Evolutionary conservation across 1,284 basidiomycete genomes (phyloP).

Genomic region (Acaromyces ingoldii): DNA sequence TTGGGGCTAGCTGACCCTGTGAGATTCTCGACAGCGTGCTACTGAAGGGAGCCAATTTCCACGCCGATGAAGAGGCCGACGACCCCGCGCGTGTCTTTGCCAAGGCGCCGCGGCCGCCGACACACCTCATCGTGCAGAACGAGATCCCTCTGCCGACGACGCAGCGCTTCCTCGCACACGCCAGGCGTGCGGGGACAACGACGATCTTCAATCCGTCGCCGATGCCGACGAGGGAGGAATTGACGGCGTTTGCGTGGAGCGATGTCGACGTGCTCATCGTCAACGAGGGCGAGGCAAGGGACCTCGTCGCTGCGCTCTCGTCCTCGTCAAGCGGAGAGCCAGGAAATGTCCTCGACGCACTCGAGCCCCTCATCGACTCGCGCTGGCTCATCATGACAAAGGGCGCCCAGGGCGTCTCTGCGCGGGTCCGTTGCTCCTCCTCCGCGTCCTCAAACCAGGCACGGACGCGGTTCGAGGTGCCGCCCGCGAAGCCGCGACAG

Average conservation of each 20-base stretch:
- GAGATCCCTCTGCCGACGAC: conserved; percentile 58
- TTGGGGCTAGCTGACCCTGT: not conserved
- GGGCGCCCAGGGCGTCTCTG: conserved; percentile 36
- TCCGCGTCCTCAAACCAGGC: not conserved
- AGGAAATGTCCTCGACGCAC: conserved; percentile 15
- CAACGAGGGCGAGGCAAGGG: conserved; percentile 57
- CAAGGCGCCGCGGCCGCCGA: conserved; percentile 10
- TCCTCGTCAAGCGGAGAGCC: conserved; percentile 8
- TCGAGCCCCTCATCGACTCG: conserved; percentile 19
- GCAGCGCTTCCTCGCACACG: conserved; percentile 52
- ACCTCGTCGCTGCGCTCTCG: conserved; percentile 39
- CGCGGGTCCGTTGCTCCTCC: conserved; percentile 18
- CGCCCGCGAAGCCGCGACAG: conserved; percentile 26
- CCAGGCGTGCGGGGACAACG: conserved; percentile 10
- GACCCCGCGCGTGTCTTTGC: conserved; percentile 21
- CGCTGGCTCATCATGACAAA: conserved; percentile 45
- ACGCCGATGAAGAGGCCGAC: conserved; percentile 13
- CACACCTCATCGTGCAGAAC: conserved; percentile 59
- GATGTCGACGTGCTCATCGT: conserved; percentile 57
- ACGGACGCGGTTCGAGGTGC: conserved; percentile 21
- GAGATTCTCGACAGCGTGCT: conserved; percentile 21
- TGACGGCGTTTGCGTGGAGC: conserved; percentile 55
- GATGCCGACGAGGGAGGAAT: conserved; percentile 54
- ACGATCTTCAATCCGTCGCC: conserved; percentile 59
- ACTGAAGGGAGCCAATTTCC: conserved; percentile 45